Evolutionary conservation across 352 stramenopile genomes (phyloP).

Genomic region (Phytophthora constricta): DNA sequence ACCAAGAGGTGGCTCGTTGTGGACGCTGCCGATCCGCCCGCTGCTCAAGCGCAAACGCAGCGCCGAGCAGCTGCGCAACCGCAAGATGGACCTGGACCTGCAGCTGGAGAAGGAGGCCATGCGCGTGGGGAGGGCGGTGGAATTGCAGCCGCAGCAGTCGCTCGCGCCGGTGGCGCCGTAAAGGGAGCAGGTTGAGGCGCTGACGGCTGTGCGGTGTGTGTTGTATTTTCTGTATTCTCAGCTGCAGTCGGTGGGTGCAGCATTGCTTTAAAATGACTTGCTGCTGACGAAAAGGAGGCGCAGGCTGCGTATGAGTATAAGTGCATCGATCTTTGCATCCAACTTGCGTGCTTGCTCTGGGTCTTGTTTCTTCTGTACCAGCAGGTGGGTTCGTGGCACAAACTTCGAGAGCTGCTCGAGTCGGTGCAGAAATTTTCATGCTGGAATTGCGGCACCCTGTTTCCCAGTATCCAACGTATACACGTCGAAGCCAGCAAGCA

Average conservation of each 20-base stretch:
- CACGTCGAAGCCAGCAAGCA: no score
- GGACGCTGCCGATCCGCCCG: slow-evolving; percentile 55
- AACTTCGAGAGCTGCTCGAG: no score
- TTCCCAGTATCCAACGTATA: no score
- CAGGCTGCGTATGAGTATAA: background rate
- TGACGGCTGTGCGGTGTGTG: no score
- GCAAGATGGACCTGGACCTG: slow-evolving; percentile 47
- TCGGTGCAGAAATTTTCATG: background rate
- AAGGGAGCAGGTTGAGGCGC: background rate
- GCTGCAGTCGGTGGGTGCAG: no score
- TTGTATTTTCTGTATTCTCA: no score
- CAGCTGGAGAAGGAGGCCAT: slow-evolving; percentile 53
- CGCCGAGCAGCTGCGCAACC: slow-evolving; percentile 54
- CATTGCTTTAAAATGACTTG: no score
- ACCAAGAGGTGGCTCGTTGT: slow-evolving; percentile 42
- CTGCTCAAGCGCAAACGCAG: slow-evolving; percentile 62
- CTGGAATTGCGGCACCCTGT: no score
- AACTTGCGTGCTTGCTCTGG: background rate
- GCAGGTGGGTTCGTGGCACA: background rate
- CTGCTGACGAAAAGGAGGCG: no score
- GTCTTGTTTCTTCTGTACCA: background rate
- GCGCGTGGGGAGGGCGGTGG: slow-evolving; percentile 30
- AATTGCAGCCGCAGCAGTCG: slow-evolving; percentile 47
- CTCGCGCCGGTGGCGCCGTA: slow-evolving; percentile 26
- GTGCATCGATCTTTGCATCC: background rate